Percentiles rank a stretch among this genome's conserved stretches.
phyloP scores from a whole-genome alignment of 768 basidiomycete genomes.

The Exsudoporus frostii region DNA sequence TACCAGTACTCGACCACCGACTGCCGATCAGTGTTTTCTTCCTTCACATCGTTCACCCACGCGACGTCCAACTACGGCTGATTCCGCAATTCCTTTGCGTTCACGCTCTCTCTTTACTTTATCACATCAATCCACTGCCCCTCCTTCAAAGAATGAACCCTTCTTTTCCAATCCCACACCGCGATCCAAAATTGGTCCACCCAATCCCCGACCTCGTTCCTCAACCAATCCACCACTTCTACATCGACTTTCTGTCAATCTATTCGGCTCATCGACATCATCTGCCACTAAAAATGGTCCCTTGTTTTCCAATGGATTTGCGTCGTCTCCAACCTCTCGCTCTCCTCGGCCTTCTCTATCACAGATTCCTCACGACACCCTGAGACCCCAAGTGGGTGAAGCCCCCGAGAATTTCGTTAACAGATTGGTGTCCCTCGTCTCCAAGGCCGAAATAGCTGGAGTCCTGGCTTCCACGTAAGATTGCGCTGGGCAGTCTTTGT shows the following conservation, averaged over 20 bases:
- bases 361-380: slow-evolving; percentile 42
- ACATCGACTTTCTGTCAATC: slow-evolving; percentile 65
- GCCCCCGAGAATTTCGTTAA: slow-evolving; percentile 66
- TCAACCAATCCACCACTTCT: slow-evolving; percentile 68
- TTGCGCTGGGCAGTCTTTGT: background rate
- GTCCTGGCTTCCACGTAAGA: slow-evolving; percentile 78
- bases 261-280: slow-evolving; percentile 50
- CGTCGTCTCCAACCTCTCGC: slow-evolving; percentile 29
- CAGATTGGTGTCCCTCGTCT: slow-evolving; percentile 60
- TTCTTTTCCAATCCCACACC: slow-evolving; percentile 1
- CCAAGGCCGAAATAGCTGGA: slow-evolving; percentile 74
- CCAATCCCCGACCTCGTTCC: slow-evolving; percentile 43
- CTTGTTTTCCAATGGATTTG: slow-evolving; percentile 6
- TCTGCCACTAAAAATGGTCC: slow-evolving; percentile 22
- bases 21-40: slow-evolving; percentile 14
- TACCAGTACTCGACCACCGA: slow-evolving; percentile 14
- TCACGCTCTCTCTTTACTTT: slow-evolving; percentile 30
- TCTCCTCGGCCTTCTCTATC: slow-evolving; percentile 47
- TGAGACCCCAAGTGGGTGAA: slow-evolving; percentile 60
- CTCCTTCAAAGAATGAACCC: slow-evolving; percentile 8
- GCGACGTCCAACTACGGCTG: slow-evolving; percentile 44
- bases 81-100: slow-evolving; percentile 33
- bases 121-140: slow-evolving; percentile 18
- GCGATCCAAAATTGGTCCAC: slow-evolving; percentile 26
- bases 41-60: slow-evolving; percentile 13